These are phyloP conservation scores for Diaporthe eres DNA, from an alignment of 2,329 filamentous ascomycete genomes.

Conservation along the genomic window DNA sequence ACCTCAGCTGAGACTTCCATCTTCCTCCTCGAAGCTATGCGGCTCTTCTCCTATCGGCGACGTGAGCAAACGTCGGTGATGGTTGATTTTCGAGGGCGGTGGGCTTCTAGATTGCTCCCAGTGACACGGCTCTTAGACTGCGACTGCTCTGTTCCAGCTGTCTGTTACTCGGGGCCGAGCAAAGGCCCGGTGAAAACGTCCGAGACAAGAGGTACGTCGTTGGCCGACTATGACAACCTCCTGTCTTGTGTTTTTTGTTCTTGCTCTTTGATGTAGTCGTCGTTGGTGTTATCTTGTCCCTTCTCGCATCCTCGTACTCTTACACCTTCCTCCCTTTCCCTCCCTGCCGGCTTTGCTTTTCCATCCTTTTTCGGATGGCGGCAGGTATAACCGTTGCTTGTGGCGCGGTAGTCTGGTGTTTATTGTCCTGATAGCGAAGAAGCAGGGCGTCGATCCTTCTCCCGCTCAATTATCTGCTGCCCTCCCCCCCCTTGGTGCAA, in stretches of 20 bases:
- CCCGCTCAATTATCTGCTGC: background rate
- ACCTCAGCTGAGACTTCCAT: conserved; percentile 21
- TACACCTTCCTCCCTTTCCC: background rate
- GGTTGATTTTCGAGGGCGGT: background rate
- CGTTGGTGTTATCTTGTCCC: background rate
- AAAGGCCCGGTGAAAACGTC: conserved; percentile 22
- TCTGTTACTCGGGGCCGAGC: conserved; percentile 22
- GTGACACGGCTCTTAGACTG: background rate
- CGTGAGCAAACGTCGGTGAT: background rate
- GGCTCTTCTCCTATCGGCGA: background rate
- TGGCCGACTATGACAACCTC: background rate
- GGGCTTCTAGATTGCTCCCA: background rate
- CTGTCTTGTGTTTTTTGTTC: background rate
- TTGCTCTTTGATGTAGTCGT: background rate
- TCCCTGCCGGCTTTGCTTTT: conserved; percentile 4
- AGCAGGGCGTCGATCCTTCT: conserved; percentile 26
- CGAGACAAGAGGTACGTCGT: conserved; percentile 30
- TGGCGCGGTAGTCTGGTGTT: conserved; percentile 29
- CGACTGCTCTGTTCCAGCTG: background rate
- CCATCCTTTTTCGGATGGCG: conserved; percentile 16
- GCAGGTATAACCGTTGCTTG: conserved; percentile 31
- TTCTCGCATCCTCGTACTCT: background rate
- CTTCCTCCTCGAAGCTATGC: background rate
- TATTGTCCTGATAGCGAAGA: conserved; percentile 11
- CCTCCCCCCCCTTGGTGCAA: background rate